Evolutionary conservation across 2,329 filamentous ascomycete species (phyloP), one percentile per base, ranked within the genome.

Genomic region (Madurella mycetomatis): DNA sequence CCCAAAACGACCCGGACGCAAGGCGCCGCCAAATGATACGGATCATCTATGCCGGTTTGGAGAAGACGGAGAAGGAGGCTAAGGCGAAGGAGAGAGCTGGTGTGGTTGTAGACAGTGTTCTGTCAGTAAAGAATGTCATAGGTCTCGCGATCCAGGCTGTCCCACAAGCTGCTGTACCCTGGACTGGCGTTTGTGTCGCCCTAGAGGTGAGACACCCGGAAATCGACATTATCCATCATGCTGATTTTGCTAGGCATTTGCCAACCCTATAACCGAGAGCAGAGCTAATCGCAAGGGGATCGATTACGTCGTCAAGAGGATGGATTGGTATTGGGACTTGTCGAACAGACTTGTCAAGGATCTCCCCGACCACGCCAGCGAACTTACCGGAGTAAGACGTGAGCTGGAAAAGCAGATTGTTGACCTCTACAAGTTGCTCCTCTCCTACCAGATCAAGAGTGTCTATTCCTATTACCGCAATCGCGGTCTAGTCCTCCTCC

Each of bases 371-470:
- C 25, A 25, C 7, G 7, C 7, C 25, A 7, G 25, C 11, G 47
- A 58, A 49, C 54, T 49, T 48, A 61, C 43, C 41, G 61, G 34
- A 50, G 53, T n/a, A 41, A 58, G 51, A 41, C 39, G 13, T 31
- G 42, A 57, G 40, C 37, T 61, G 46, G 54, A 69, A 45, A 52
- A 59, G 8, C 49, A 46, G 7, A 60, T 75, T n/a, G 49, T 68
- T 30, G 41, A 66, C 30, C 68, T 76, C 25, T 76, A 75, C 56
- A 62, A 68, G 51, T 64, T 61, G 49, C 64, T 76, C 30, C 66
- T 76, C n/a, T 37, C 59, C 2, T 75, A 72, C 57, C 66, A 71
- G 58, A 73, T 75, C 51, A 72, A 70, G 60, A 75, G 70, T 51
- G 61, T 72, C 42, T 70, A 62, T 50, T 66, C 61, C 5, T 74